Evolutionary conservation across 2,329 filamentous ascomycete species (phyloP), one percentile per base, ranked within the genome.

Genomic region (Aspergillus sclerotialis): DNA sequence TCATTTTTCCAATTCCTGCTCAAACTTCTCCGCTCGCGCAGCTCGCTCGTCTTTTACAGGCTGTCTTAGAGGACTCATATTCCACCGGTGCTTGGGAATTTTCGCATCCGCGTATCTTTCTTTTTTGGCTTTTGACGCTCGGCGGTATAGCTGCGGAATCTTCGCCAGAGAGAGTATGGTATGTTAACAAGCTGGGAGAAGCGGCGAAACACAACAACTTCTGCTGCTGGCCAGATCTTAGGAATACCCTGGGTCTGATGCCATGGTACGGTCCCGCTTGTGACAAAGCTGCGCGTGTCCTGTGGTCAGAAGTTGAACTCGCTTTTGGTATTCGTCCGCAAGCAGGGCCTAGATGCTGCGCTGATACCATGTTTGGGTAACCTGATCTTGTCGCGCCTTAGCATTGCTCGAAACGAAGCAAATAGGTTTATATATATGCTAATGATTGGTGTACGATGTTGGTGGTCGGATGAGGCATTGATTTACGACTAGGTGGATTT

Each of bases 1-100:
- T 65, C 5, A 45, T 64, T 19, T 63, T 63, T 38, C 63, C 63
- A 9, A 45, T 66, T 0, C 62, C 63, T 2, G 50, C 52, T 2
- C 54, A 58, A 18, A 61, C 56, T 12, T 53, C 58, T 2, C 62
- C 62, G 0, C 55, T 65, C 5, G 36, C 43, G 2, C 37, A 36
- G 10, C 46, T 66, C 2, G 50, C 55, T 1, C 36, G 38, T 2
- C 43, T 52, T 21, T 38, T 64, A 9, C 46, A 49, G 12, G 33
- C 36, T 2, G 40, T 50, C 7, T 42, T 66, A 5, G 26, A 45
- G 5, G 35, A 48, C 10, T 42, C 51, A 2, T 38, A 42, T 3
- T 33, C 52, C 2, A 39, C 43, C 1, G 27, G 29, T 1, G 32
- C 50, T 6, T 64, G 58, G 59, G 38, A 44, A 1, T 43, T 48